A percentile compares a stretch with the other conserved stretches of the same genome.
phyloP scores from a whole-genome alignment of 1,139 yeast species.

The Pichia sp. region DNA sequence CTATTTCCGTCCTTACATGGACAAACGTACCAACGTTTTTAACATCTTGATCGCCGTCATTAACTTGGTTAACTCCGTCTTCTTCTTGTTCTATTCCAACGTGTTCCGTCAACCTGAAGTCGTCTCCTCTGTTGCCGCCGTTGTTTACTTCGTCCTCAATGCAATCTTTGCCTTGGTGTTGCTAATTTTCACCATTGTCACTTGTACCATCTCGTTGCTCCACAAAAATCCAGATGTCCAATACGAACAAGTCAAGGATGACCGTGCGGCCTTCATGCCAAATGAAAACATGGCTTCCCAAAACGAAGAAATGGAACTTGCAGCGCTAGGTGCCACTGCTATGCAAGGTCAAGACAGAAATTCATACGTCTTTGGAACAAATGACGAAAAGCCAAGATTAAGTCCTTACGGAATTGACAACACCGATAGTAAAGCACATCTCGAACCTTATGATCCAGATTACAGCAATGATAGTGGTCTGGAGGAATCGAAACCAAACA shows the following conservation, averaged over 20 bases:
- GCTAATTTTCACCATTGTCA: slow-evolving; percentile 77
- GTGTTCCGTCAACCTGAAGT: slow-evolving; percentile 80
- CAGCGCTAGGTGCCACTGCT: slow-evolving; percentile 86
- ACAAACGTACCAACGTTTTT: slow-evolving; percentile 86
- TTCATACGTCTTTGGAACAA: slow-evolving; percentile 30
- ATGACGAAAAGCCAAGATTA: slow-evolving; percentile 76
- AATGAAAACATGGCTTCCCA: slow-evolving; percentile 39
- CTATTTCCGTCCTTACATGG: slow-evolving; percentile 84
- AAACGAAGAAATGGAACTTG: slow-evolving; percentile 67
- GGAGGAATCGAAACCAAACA: not conserved
- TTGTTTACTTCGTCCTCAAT: slow-evolving; percentile 84
- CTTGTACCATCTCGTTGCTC: slow-evolving; percentile 77
- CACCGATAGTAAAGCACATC: slow-evolving; percentile 43
- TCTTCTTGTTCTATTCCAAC: slow-evolving; percentile 84
- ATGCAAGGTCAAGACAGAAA: slow-evolving; percentile 65
- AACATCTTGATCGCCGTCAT: slow-evolving; percentile 81
- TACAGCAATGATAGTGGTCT: slow-evolving; percentile 15
- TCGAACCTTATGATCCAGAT: slow-evolving; percentile 18
- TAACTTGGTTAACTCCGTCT: slow-evolving; percentile 74
- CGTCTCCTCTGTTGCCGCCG: slow-evolving; percentile 88
- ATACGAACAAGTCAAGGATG: slow-evolving; percentile 96
- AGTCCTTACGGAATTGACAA: slow-evolving; percentile 87
- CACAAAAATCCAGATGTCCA: slow-evolving; percentile 93
- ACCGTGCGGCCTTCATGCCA: slow-evolving; percentile 83
- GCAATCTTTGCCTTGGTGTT: slow-evolving; percentile 84